These are phyloP conservation scores for Phytophthora parvispora DNA, from an alignment of 352 stramenopile genomes.

Conservation along the genomic window DNA sequence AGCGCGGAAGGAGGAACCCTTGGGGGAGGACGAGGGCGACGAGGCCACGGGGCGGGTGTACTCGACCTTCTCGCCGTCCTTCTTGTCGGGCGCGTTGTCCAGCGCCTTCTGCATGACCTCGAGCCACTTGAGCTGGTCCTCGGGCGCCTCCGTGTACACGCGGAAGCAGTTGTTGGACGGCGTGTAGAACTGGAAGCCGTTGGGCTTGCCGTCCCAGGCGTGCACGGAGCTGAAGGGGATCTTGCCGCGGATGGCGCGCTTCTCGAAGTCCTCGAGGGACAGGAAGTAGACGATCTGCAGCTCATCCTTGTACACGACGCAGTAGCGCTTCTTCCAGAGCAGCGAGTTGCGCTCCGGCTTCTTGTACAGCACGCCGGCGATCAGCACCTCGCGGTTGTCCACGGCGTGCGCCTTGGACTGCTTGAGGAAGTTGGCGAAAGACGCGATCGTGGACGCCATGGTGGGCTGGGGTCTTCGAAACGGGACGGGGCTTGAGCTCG, in stretches of 20 bases:
- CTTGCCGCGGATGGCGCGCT: conserved; percentile 81
- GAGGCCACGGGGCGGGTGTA: conserved; percentile 79
- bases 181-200: conserved; percentile 92
- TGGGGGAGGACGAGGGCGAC: conserved; percentile 70
- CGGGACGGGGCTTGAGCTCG: not conserved
- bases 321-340: conserved; percentile 92
- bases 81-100: conserved; percentile 74
- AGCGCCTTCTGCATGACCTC: conserved; percentile 75
- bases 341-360: conserved; percentile 86
- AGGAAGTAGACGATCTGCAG: conserved; percentile 89
- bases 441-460: conserved; percentile 44
- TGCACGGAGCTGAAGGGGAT: conserved; percentile 87
- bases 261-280: conserved; percentile 76
- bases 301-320: conserved; percentile 75
- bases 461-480: conserved; percentile 1
- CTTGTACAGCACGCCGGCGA: conserved; percentile 85
- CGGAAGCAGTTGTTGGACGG: conserved; percentile 87
- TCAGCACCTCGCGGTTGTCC: conserved; percentile 57
- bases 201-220: conserved; percentile 88
- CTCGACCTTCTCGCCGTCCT: conserved; percentile 66
- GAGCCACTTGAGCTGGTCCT: conserved; percentile 79
- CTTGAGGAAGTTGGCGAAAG: conserved; percentile 67
- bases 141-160: conserved; percentile 82
- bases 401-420: conserved; percentile 56
- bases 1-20: conserved; percentile 51